Evolutionary conservation across 2,329 filamentous ascomycete species (phyloP), one percentile per base, ranked within the genome.

Genomic region (Triangularia verruculosa): DNA sequence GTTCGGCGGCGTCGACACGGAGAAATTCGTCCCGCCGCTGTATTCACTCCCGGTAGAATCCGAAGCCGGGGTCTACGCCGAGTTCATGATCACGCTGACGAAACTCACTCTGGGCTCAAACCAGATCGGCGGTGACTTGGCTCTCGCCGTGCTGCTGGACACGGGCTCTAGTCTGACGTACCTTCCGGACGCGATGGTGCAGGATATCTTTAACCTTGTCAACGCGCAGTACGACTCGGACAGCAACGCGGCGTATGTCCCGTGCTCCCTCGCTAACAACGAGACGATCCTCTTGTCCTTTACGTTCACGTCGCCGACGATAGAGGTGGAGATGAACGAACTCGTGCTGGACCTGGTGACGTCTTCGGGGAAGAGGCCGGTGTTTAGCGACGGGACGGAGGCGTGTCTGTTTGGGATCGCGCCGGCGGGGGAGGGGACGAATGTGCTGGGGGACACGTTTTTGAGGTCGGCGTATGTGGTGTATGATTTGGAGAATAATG

Each of bases 401-500:
- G 84, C 86, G 8, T 92, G 89, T 68, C 78, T 88, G 34, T 90
- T 92, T 70, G 89, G 89, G 62, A 83, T 92, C 66, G 80, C 84
- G 2, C 86, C 87, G 1, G 81, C 86, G 1, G 81, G 80, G 2
- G 68, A 74, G 1, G 79, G 81, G 28, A 82, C 83, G n/a, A 81
- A 83, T 52, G 84, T 91, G 1, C 78, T 93, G 27, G 90, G 90
- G 15, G 90, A 92, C 72, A 90, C 89, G 0, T 93, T 93, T 74
- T 78, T 93, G 61, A 82, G 90, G 56, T 89, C 87, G 34, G 89
- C 89, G 0, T 93, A 93, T 69, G 83, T 91, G 13, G 89, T 93
- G 11, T 92, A 90, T 72, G 89, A 92, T 72, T 79, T 92, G 22
- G 84, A 80, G 27, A 91, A 90, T 74, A 87, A 91, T 72, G 81